Conservation (phyloP, 148 eudicot genomes). For the Nyssa sinensis region DNA sequence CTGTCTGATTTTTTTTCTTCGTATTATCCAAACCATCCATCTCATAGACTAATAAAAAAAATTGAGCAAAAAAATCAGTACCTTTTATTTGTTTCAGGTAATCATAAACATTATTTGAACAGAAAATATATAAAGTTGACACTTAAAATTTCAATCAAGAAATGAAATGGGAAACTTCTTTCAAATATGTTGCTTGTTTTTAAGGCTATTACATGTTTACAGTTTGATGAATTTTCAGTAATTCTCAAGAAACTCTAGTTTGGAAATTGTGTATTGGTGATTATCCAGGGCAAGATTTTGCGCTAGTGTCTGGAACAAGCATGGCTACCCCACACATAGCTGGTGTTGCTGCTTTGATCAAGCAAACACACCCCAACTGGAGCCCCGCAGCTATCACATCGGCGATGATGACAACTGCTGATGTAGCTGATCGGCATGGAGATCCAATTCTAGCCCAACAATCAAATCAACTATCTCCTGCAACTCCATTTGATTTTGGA, state of each 20-base stretch:
- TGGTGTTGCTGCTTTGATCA: slow-evolving; percentile 63
- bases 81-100: too few species aligned
- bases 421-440: slow-evolving; percentile 34
- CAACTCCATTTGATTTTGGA: slow-evolving; percentile 60
- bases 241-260: background rate
- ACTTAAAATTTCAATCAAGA: too few species aligned
- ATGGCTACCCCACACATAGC: slow-evolving; percentile 74
- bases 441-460: slow-evolving; percentile 54
- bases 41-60: background rate
- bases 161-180: too few species aligned
- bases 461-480: slow-evolving; percentile 39
- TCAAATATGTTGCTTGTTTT: background rate
- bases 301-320: slow-evolving; percentile 69
- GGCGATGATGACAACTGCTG: slow-evolving; percentile 68
- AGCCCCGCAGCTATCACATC: slow-evolving; percentile 57
- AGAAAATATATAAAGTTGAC: too few species aligned
- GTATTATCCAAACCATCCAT: background rate
- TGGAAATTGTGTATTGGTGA: background rate
- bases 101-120: background rate
- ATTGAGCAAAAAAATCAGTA: background rate
- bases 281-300: slow-evolving; percentile 53
- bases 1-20: background rate
- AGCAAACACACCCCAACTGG: slow-evolving; percentile 62
- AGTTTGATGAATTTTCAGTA: background rate
- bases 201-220: background rate